phyloP scores from a whole-genome alignment of 2,329 filamentous ascomycete genomes.

The Fusarium xylarioides region DNA sequence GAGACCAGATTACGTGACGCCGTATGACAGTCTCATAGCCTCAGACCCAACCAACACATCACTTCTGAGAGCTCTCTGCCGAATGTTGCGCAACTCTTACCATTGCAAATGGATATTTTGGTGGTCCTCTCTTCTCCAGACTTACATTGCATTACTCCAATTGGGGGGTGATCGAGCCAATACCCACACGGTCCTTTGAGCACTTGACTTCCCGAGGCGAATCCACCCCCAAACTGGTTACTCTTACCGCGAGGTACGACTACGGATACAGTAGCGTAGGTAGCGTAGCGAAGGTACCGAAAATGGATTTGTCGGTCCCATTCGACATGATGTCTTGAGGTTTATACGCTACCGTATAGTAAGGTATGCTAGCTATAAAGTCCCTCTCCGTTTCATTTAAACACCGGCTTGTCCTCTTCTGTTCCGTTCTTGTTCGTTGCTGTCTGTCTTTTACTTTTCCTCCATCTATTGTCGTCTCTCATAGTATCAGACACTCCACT shows the following conservation, averaged over 20 bases:
- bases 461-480: conserved; percentile 4
- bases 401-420: conserved; percentile 8
- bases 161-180: conserved; percentile 40
- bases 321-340: conserved; percentile 22
- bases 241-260: background rate
- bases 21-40: background rate
- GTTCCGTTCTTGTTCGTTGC: conserved; percentile 6
- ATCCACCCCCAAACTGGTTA: conserved; percentile 43
- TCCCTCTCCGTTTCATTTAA: conserved; percentile 33
- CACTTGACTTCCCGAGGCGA: conserved; percentile 42
- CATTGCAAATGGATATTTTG: background rate
- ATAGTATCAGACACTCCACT: background rate
- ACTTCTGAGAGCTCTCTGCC: conserved; percentile 10
- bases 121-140: conserved; percentile 20
- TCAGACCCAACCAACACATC: background rate
- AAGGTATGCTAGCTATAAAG: conserved; percentile 32
- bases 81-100: conserved; percentile 14
- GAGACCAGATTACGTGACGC: background rate
- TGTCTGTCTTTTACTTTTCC: conserved; percentile 4
- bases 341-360: conserved; percentile 17
- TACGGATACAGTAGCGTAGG: background rate
- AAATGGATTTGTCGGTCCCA: conserved; percentile 26
- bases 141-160: conserved; percentile 31
- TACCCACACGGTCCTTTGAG: conserved; percentile 33
- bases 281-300: conserved; percentile 2